A percentile compares a stretch with the other conserved stretches of the same genome.
phyloP scores from a whole-genome alignment of 768 basidiomycete genomes.

The Boletus reticuloceps region DNA sequence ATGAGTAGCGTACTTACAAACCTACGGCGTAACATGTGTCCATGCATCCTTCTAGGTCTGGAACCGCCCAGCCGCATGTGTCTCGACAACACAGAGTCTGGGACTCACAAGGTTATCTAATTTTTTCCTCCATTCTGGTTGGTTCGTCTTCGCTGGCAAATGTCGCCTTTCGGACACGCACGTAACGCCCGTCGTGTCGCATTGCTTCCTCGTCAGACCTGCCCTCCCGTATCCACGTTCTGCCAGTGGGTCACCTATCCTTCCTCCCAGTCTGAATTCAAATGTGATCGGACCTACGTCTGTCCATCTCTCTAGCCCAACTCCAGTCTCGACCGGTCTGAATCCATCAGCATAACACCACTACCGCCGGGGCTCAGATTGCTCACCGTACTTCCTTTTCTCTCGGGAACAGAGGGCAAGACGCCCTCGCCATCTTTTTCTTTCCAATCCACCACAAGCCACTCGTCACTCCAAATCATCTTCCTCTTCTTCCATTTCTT shows the following conservation, averaged over 20 bases:
- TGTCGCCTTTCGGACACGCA: slow-evolving; percentile 10
- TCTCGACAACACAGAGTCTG: neutral
- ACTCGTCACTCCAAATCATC: too few relatives aligned
- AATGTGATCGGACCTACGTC: slow-evolving; percentile 15
- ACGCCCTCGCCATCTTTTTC: neutral
- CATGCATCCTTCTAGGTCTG: neutral
- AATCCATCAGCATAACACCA: slow-evolving; percentile 8
- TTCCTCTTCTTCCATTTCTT: neutral
- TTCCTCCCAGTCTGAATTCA: slow-evolving; percentile 15
- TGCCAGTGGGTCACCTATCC: slow-evolving; percentile 1
- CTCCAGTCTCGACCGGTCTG: slow-evolving; percentile 21
- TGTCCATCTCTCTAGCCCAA: neutral
- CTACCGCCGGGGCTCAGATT: neutral
- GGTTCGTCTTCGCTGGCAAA: neutral
- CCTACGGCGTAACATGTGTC: neutral
- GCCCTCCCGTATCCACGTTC: neutral
- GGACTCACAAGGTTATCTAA: neutral
- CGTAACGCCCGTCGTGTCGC: slow-evolving; percentile 11
- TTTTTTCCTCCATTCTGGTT: slow-evolving; percentile 3
- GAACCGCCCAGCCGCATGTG: neutral
- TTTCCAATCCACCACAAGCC: slow-evolving; percentile 1
- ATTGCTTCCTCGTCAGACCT: neutral
- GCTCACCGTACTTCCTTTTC: too few relatives aligned
- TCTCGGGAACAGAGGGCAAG: neutral
- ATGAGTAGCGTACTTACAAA: too few relatives aligned